These are phyloP conservation scores for Leavenworthia alabamica DNA, from an alignment of 345 rosid genomes.

Conservation along the genomic window DNA sequence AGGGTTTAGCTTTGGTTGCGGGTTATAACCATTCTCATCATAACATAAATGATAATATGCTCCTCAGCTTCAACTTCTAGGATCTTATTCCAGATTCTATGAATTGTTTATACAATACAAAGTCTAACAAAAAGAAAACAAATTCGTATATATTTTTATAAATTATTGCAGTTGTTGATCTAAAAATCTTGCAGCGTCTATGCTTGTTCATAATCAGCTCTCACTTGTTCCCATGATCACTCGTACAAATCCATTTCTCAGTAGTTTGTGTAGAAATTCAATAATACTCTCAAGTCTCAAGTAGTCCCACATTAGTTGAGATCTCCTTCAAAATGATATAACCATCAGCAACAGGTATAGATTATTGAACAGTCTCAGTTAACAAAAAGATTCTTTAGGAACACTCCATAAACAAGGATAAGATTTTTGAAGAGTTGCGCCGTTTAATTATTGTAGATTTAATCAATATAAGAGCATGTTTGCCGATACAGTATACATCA, in stretches of 20 bases:
- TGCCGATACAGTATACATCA: not conserved
- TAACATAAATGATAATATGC: no score
- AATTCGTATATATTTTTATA: not conserved
- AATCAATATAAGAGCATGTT: no score
- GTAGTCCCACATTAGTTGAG: not conserved
- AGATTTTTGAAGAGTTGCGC: no score
- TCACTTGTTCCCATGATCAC: not conserved
- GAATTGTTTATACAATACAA: not conserved
- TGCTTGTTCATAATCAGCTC: not conserved
- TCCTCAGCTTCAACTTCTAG: constrained; percentile 77
- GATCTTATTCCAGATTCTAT: constrained; percentile 24
- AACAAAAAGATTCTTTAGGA: no score
- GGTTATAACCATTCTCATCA: no score
- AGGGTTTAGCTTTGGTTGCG: no score
- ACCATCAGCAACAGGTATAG: not conserved
- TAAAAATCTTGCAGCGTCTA: not conserved
- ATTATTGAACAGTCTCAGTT: no score
- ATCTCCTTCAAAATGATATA: not conserved
- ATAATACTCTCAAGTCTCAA: not conserved
- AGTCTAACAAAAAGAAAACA: not conserved
- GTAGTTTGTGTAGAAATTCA: not conserved
- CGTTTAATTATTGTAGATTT: no score
- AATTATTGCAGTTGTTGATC: not conserved
- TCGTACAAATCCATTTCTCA: not conserved
- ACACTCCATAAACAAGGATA: no score